Conservation (phyloP, 768 basidiomycete species). For the Amanita polypyramis region DNA sequence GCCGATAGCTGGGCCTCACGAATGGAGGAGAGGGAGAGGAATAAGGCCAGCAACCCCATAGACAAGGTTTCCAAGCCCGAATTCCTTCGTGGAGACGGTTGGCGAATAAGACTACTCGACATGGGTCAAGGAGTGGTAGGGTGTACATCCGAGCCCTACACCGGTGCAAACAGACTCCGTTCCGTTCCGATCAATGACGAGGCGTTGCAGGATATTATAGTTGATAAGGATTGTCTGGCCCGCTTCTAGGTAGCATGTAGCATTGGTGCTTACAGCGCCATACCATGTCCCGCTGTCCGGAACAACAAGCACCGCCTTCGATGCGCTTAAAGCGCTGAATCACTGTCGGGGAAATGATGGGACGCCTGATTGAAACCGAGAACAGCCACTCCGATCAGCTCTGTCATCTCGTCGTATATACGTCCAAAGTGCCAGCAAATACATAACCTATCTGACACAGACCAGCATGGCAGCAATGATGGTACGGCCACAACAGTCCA, state of each 20-base stretch:
- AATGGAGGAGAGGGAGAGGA: constrained; percentile 44
- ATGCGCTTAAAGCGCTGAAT: too few relatives aligned
- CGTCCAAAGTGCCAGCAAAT: neutral
- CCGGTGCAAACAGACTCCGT: too few relatives aligned
- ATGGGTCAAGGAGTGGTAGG: neutral
- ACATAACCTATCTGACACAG: neutral
- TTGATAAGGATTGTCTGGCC: too few relatives aligned
- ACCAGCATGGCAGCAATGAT: constrained; percentile 33
- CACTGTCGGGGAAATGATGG: neutral
- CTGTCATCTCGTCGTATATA: neutral
- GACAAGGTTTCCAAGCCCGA: constrained; percentile 46
- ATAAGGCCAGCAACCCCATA: constrained; percentile 34
- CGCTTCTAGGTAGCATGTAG: too few relatives aligned
- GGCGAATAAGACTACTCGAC: constrained; percentile 35
- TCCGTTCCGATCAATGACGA: too few relatives aligned
- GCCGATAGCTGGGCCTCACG: constrained; percentile 39
- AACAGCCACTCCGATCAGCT: neutral
- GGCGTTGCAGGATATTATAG: too few relatives aligned
- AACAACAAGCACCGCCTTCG: too few relatives aligned
- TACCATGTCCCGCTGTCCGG: too few relatives aligned
- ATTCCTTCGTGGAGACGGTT: constrained; percentile 23
- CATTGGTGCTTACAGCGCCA: too few relatives aligned
- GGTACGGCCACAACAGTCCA: constrained; percentile 58
- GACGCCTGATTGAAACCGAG: neutral
- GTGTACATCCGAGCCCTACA: neutral